Evolutionary conservation across 148 eudicot genomes (phyloP), one percentile per base, ranked within the genome.

Genomic region (Rhododendron williamsianum): DNA sequence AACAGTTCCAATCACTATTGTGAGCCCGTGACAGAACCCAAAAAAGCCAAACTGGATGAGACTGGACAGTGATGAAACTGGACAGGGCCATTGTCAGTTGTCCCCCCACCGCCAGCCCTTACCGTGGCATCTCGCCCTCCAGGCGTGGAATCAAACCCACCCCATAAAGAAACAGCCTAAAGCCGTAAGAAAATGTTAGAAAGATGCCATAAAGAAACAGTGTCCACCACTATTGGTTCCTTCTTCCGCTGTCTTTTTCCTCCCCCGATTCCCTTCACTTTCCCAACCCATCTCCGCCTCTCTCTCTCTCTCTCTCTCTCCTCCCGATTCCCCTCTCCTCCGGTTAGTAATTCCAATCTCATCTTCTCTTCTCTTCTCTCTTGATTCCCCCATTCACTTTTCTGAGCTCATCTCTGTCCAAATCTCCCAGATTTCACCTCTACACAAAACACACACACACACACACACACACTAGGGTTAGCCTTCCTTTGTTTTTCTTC

Each of bases 201-300:
- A 30, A 51, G 65, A 80, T 49, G 65, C 82, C 82, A 49, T 21
- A 2, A 15, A 54, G 16, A 48, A 35, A 56, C 51, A 58, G 73
- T 38, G 73, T 10, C 83, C 73, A 23, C 83, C 73, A 23, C 52
- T 6, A 36, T 46, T 81, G 48, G 36, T 12, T 38, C 13, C 15
- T 76, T 21, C 27, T 25, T 8, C 52, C 15, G 36, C 49, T 54
- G 86, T 84, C 81, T 54, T 74, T 84, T 84, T 84, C 67, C 51
- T 74, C 43, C 63, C 56, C 63, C 63, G 10, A 3, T 58, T 51
- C 67, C 49, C 49, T 35, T 25, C 15, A 3, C 30, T 25, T 84
- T 84, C 56, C 81, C 86, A 69, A 83, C 33, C 33, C 30, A 0
- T 9, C 71, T n/a, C 72, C 33, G n/a, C 7, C n/a, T 58, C 65